Conservation (phyloP, 208 protist species). For the Leishmania mexicana region DNA sequence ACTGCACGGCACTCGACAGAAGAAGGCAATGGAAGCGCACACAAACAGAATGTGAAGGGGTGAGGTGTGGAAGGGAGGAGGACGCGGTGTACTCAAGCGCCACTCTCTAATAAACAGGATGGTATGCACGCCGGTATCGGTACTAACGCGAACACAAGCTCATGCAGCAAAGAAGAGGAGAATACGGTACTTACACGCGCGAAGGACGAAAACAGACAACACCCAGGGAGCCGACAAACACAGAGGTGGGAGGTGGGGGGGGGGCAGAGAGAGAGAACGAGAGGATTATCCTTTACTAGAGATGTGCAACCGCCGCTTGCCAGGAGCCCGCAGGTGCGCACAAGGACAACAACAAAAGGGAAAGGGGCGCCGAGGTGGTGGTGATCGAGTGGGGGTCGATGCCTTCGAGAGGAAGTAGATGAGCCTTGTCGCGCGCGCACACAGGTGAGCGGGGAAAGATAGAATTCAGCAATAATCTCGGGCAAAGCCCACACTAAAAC, state of each 20-base stretch:
- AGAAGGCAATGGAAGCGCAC: not conserved
- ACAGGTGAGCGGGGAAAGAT: not conserved
- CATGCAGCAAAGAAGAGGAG: not conserved
- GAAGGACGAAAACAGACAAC: not conserved
- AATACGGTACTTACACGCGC: not conserved
- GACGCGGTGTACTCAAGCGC: not conserved
- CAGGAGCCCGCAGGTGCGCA: not conserved
- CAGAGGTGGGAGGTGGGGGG: not conserved
- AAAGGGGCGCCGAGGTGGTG: not conserved
- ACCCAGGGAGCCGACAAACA: not conserved
- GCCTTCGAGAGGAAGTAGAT: not conserved
- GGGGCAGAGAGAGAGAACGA: not conserved
- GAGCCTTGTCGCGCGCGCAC: not conserved
- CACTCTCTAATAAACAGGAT: not conserved
- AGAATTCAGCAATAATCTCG: not conserved
- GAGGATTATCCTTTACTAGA: not conserved
- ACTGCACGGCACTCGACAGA: not conserved
- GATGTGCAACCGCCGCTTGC: not conserved
- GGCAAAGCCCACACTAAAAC: not conserved
- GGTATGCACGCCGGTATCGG: not conserved
- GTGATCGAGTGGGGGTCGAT: not conserved
- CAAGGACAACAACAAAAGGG: not conserved
- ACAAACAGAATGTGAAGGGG: not conserved
- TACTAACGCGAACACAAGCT: not conserved
- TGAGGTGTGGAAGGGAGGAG: not conserved